Conservation (phyloP, 177 flowering plant species). For the Vitis hybrid region DNA sequence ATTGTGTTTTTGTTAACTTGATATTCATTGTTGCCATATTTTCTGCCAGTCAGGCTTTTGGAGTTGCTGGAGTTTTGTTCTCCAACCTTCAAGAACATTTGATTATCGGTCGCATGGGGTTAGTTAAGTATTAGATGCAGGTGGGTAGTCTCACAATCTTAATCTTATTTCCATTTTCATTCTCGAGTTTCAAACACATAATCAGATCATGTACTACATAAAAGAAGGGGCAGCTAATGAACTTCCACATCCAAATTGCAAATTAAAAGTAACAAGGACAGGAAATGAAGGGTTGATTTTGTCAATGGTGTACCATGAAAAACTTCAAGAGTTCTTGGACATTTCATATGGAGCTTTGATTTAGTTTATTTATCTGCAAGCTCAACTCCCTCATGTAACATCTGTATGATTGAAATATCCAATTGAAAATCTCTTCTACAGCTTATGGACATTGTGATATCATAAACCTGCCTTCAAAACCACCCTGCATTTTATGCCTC, state of each 20-base stretch:
- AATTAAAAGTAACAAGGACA: background rate
- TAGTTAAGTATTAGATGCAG: too few relatives aligned
- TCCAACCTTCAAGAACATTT: too few relatives aligned
- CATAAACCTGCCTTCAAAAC: constrained; percentile 4
- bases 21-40: background rate
- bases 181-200: background rate
- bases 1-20: background rate
- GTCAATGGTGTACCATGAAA: background rate
- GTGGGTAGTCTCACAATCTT: too few relatives aligned
- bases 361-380: constrained; percentile 1
- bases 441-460: background rate
- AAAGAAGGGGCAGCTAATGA: background rate
- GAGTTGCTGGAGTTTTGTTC: too few relatives aligned
- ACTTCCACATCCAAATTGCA: background rate
- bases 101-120: too few relatives aligned
- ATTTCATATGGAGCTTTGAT: background rate
- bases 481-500: background rate
- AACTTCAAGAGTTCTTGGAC: background rate
- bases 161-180: background rate
- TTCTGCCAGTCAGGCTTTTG: too few relatives aligned
- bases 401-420: constrained; percentile 1
- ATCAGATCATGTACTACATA: background rate
- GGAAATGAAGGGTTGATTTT: background rate
- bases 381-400: background rate
- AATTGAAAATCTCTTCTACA: too few relatives aligned